Conservation (phyloP, 1,284 basidiomycete species). For the Malassezia obtusa region DNA sequence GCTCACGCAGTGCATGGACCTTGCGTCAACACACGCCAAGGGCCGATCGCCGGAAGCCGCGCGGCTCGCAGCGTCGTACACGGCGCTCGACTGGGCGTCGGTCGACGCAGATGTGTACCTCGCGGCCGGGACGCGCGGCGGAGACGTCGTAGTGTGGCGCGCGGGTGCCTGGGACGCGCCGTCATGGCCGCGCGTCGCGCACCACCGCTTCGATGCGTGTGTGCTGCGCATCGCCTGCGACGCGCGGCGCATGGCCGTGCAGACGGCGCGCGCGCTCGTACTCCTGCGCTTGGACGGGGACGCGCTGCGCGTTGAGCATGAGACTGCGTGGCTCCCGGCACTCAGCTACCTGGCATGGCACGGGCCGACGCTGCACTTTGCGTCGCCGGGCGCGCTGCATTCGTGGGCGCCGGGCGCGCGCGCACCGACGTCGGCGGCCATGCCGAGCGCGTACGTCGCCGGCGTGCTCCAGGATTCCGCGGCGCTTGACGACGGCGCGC, state of each 20-base stretch:
- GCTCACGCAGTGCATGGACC: background rate
- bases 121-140: slow-evolving; percentile 10
- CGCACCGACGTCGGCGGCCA: background rate
- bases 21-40: background rate
- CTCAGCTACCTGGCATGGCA: background rate
- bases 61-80: background rate
- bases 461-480: background rate
- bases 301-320: background rate
- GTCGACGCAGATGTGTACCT: background rate
- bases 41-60: background rate
- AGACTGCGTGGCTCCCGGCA: background rate
- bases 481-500: background rate
- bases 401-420: background rate
- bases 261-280: background rate
- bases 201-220: background rate
- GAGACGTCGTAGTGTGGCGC: slow-evolving; percentile 6
- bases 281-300: background rate
- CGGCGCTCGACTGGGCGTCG: background rate
- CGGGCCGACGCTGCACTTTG: background rate
- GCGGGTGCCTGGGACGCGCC: background rate
- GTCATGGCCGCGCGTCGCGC: background rate
- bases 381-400: slow-evolving; percentile 1
- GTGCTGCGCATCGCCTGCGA: background rate
- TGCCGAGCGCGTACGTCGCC: background rate
- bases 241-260: background rate